Conservation (phyloP, 345 rosid species). For the Euphorbia lathyris region DNA sequence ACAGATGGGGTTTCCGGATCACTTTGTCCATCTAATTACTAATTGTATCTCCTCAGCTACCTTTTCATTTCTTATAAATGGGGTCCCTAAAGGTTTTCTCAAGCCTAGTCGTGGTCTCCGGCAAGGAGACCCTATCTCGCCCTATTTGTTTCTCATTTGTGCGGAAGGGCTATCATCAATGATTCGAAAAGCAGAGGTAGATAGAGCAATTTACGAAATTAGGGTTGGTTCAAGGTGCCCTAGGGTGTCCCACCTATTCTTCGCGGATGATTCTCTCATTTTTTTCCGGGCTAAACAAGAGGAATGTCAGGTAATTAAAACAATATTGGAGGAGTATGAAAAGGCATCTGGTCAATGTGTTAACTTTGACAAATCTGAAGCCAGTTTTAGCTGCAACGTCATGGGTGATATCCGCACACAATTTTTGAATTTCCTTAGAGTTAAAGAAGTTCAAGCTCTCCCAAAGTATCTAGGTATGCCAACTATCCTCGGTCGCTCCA, state of each 20-base stretch:
- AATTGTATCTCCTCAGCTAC: neutral
- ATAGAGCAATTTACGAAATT: neutral
- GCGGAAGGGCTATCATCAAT: neutral
- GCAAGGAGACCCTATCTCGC: neutral
- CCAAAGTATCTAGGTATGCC: neutral
- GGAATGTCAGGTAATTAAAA: neutral
- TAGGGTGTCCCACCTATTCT: neutral
- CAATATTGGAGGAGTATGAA: neutral
- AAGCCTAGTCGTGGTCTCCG: neutral
- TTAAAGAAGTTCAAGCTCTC: neutral
- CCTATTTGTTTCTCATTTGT: neutral
- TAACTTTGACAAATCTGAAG: neutral
- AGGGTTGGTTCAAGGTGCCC: neutral
- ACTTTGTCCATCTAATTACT: neutral
- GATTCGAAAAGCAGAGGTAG: neutral
- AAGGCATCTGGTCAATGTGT: neutral
- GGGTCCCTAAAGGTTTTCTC: neutral
- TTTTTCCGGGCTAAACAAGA: neutral
- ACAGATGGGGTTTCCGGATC: neutral
- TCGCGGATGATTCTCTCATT: neutral
- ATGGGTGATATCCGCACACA: too few species aligned
- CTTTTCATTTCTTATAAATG: neutral
- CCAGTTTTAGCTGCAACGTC: neutral
- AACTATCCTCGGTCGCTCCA: neutral
- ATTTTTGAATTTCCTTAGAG: neutral